Evolutionary conservation across 2,329 filamentous ascomycete species (phyloP), one percentile per base, ranked within the genome.

Genomic region (Beauveria sp.): DNA sequence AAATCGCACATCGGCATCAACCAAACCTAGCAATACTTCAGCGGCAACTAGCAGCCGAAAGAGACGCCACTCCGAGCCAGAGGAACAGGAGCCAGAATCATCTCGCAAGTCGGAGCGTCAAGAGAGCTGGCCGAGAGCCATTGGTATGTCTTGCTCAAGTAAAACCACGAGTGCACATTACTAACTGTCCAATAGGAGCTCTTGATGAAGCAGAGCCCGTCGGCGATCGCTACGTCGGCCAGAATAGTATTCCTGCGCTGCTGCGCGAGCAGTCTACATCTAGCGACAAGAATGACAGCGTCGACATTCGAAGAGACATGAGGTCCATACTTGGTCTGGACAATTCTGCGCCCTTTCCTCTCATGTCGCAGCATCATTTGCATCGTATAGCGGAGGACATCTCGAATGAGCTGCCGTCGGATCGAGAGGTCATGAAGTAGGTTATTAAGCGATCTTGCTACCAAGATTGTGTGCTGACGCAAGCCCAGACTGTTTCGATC

Each of bases 241-340:
- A 87, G 68, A 88, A 88, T 71, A 87, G 84, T 69, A 88, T 87
- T 59, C 84, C 85, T 8, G 85, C 84, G n/a, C 73, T 88, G 41
- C 74, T 88, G 44, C 79, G 84, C 62, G 84, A 87, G 67, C 84
- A 86, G 68, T 79, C 81, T 2, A 79, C 80, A 2, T 73, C 80
- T 44, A 79, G 76, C 64, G 79, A 81, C 59, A 78, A 80, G 62
- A 77, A 77, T 61, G 77, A 81, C 58, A 79, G 76, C 52, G 77
- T 80, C 67, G 82, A 83, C 65, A 85, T 87, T 57, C 81, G 84
- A 56, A 80, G 81, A 66, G 84, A 87, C 71, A 87, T 87, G 79
- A 79, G 84, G 62, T 85, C 85, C 48, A 87, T 88, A 55, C 76
- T 87, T 26, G 85, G 85, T 16, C 75, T 88, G 41, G 84, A 88